Conservation (phyloP, 176 grass and related monocot genomes). For the Pontederia crassipes region DNA sequence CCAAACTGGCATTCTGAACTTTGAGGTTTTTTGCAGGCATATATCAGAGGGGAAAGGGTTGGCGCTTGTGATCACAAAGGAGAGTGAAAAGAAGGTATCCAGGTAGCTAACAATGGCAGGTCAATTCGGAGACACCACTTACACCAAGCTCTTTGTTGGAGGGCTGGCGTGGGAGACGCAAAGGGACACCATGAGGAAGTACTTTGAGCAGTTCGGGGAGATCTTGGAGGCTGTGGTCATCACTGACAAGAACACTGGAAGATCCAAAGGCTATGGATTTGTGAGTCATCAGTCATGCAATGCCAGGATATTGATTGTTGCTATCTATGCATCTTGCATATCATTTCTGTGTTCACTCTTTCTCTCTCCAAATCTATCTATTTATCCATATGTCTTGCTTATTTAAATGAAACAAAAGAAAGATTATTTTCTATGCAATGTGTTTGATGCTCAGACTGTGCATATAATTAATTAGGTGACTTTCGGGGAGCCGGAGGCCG, state of each 20-base stretch:
- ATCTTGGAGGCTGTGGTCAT: slow-evolving; percentile 21
- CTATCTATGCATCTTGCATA: too few relatives aligned
- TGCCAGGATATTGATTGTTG: not conserved
- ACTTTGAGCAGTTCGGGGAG: slow-evolving; percentile 17
- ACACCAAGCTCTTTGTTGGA: slow-evolving; percentile 19
- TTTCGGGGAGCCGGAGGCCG: slow-evolving; percentile 16
- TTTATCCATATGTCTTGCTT: too few relatives aligned
- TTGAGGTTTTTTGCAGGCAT: too few relatives aligned
- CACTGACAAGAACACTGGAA: slow-evolving; percentile 16
- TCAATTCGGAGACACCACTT: slow-evolving; percentile 18
- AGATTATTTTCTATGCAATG: not conserved
- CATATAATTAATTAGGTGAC: slow-evolving; percentile 1
- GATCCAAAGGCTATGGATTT: slow-evolving; percentile 23
- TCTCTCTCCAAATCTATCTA: too few relatives aligned
- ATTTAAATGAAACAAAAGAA: too few relatives aligned
- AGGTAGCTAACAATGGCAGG: not conserved
- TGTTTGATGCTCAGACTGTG: too few relatives aligned
- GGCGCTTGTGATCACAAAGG: too few relatives aligned
- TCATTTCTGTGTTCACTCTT: too few relatives aligned
- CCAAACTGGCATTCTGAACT: too few relatives aligned
- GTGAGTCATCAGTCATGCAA: not conserved
- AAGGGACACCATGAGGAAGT: slow-evolving; percentile 17
- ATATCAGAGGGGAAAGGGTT: too few relatives aligned
- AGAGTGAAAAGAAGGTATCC: too few relatives aligned
- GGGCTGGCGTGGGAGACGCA: not conserved